Evolutionary conservation across 768 basidiomycete genomes (phyloP).

Genomic region (Tulasnella sp.): DNA sequence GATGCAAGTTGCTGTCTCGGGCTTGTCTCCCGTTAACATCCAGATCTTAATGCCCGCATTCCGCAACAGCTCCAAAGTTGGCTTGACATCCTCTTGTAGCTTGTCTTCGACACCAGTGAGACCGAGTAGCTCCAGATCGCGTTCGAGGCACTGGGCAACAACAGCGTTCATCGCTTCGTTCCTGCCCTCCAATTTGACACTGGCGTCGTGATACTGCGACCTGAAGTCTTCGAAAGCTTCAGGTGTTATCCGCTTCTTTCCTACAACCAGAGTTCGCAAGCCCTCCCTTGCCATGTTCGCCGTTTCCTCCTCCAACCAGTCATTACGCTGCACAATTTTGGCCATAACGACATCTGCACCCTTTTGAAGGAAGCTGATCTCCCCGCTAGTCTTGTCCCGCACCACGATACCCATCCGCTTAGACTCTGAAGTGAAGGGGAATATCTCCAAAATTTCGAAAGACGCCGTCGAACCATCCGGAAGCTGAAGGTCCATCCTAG

Average conservation of each 20-base stretch:
- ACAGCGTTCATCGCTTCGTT: conserved; percentile 72
- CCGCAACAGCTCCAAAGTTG: conserved; percentile 80
- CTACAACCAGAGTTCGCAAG: conserved; percentile 86
- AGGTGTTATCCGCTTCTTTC: conserved; percentile 58
- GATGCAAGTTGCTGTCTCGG: conserved; percentile 97
- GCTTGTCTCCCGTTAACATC: conserved; percentile 99
- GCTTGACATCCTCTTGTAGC: conserved; percentile 92
- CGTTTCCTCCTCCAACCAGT: conserved; percentile 98
- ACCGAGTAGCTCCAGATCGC: conserved; percentile 82
- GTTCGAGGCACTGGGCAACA: conserved; percentile 67
- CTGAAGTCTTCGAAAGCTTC: conserved; percentile 69
- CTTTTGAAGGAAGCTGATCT: conserved; percentile 87
- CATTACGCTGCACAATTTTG: conserved; percentile 87
- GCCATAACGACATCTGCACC: conserved; percentile 99
- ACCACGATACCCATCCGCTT: conserved; percentile 99
- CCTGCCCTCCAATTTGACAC: conserved; percentile 63
- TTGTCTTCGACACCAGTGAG: conserved; percentile 99
- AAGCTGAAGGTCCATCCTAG: conserved; percentile 72
- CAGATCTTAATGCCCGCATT: conserved; percentile 99
- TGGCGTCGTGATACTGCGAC: conserved; percentile 58
- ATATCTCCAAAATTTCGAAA: conserved; percentile 86
- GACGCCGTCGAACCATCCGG: conserved; percentile 49
- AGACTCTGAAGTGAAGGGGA: conserved; percentile 97
- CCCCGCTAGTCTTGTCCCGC: conserved; percentile 59
- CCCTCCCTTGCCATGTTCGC: conserved; percentile 98